A percentile compares a stretch with the other conserved stretches of the same genome.
These are phyloP conservation scores for Parmelia sp. DNA, from an alignment of 495 filamentous ascomycete species.

Conservation along the genomic window DNA sequence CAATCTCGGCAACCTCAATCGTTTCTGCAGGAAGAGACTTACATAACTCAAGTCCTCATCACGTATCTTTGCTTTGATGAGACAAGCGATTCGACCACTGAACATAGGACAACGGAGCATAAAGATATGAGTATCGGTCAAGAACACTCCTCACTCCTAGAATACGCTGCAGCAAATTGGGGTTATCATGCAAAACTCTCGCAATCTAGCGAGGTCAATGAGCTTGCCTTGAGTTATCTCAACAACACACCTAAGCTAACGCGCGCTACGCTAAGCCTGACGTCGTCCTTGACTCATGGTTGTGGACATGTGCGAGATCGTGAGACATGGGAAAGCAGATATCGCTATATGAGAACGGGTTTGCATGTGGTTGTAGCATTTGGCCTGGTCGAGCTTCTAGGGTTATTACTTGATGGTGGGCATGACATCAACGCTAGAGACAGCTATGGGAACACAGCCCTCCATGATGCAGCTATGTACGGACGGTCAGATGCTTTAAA, in stretches of 20 bases:
- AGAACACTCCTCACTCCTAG: constrained; percentile 9
- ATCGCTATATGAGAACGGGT: background rate
- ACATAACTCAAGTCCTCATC: constrained; percentile 19
- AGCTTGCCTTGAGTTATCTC: constrained; percentile 6
- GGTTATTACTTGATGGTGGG: constrained; percentile 6
- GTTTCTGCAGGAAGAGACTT: constrained; percentile 8
- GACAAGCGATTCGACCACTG: background rate
- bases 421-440: constrained; percentile 3
- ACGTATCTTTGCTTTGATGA: constrained; percentile 21
- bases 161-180: constrained; percentile 27
- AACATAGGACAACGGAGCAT: background rate
- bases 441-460: constrained; percentile 13
- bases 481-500: constrained; percentile 15
- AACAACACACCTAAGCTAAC: background rate
- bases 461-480: constrained; percentile 22
- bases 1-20: constrained; percentile 27
- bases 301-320: background rate
- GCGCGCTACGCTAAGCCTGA: constrained; percentile 4
- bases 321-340: background rate
- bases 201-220: background rate
- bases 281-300: background rate
- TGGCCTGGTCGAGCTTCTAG: constrained; percentile 7
- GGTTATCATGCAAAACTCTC: constrained; percentile 19
- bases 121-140: background rate
- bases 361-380: constrained; percentile 11